phyloP scores from a whole-genome alignment of 352 stramenopile species.

The Phytopythium helicoides region DNA sequence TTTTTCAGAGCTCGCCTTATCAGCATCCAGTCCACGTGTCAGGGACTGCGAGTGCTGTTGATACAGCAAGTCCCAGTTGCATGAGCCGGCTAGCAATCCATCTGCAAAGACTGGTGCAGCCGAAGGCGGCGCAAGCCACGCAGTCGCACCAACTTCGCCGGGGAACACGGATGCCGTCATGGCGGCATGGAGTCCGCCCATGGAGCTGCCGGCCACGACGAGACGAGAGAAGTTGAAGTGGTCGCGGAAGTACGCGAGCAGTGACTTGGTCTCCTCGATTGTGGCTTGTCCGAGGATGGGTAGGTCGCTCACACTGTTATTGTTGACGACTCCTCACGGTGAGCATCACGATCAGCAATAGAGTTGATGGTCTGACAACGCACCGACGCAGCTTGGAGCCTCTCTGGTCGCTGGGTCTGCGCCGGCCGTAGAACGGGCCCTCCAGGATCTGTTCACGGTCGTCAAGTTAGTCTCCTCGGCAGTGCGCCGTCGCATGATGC shows the following conservation, averaged over 20 bases:
- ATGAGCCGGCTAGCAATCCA: conserved; percentile 70
- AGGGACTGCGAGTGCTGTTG: conserved; percentile 62
- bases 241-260: conserved; percentile 61
- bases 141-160: conserved; percentile 56
- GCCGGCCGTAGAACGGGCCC: conserved; percentile 76
- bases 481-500: too few species aligned
- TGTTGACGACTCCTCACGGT: too few species aligned
- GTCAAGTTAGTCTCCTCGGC: too few species aligned
- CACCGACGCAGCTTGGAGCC: conserved; percentile 73
- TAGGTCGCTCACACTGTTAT: conserved; percentile 64
- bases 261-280: conserved; percentile 81
- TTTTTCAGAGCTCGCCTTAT: conserved; percentile 7
- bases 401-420: conserved; percentile 61
- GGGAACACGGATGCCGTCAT: conserved; percentile 76
- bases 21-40: conserved; percentile 13
- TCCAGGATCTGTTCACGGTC: conserved; percentile 64
- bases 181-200: conserved; percentile 73
- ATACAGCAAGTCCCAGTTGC: conserved; percentile 74
- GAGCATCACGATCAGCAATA: background rate
- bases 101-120: conserved; percentile 71
- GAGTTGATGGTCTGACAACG: background rate
- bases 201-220: conserved; percentile 70
- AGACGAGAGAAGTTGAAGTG: conserved; percentile 51
- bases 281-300: conserved; percentile 74
- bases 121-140: conserved; percentile 73